phyloP scores from a whole-genome alignment of 768 basidiomycete species.

The Rhodotorula kratochvilovae region DNA sequence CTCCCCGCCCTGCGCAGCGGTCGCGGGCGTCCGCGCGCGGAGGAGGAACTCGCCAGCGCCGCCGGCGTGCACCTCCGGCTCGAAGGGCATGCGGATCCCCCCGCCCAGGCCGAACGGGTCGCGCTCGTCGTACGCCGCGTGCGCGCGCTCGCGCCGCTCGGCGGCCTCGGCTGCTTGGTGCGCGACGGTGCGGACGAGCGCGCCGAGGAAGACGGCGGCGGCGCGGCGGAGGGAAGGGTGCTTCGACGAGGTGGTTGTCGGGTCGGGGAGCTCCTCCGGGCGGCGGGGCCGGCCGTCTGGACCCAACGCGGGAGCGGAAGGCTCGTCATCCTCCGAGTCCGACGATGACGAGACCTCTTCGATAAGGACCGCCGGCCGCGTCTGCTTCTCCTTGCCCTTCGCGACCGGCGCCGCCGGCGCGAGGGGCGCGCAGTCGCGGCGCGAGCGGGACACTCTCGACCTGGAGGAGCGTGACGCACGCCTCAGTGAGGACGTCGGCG shows the following conservation, averaged over 20 bases:
- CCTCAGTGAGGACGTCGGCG: constrained; percentile 58
- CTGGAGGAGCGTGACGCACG: constrained; percentile 69
- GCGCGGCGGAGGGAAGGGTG: constrained; percentile 77
- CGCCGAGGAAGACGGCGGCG: constrained; percentile 72
- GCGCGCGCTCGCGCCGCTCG: constrained; percentile 5
- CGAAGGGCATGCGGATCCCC: constrained; percentile 11
- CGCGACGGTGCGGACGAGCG: constrained; percentile 61
- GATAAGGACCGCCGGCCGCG: constrained; percentile 49
- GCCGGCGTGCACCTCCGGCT: constrained; percentile 14
- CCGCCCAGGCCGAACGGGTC: not conserved
- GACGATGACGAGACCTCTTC: constrained; percentile 4
- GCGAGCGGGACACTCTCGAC: constrained; percentile 44
- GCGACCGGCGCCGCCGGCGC: not conserved
- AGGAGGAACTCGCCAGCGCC: constrained; percentile 18
- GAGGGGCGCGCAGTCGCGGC: not conserved
- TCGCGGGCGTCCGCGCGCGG: not conserved
- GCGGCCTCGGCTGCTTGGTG: constrained; percentile 50
- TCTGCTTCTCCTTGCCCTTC: constrained; percentile 49
- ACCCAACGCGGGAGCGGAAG: not conserved
- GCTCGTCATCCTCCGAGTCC: not conserved
- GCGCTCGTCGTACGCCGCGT: not conserved
- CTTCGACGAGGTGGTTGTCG: constrained; percentile 60
- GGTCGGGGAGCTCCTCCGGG: constrained; percentile 52
- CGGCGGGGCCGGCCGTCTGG: not conserved
- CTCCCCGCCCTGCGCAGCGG: not conserved